phyloP scores from a whole-genome alignment of 1,284 basidiomycete species.

The Heterobasidion parviporum region DNA sequence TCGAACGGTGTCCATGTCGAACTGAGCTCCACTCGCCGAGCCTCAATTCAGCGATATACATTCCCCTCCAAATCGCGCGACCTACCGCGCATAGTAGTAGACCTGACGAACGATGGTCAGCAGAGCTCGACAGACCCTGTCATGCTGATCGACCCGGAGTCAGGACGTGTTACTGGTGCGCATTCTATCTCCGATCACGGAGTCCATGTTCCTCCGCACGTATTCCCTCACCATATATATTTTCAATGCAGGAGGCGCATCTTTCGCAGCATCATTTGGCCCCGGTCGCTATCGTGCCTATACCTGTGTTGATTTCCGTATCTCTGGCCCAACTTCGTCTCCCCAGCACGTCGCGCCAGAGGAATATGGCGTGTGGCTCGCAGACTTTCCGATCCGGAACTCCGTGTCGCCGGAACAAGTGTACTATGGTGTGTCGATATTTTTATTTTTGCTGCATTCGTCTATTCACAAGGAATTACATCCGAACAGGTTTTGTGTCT shows the following conservation, averaged over 20 bases:
- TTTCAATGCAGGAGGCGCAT: slow-evolving; percentile 20
- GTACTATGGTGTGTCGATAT: slow-evolving; percentile 30
- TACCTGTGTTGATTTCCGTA: slow-evolving; percentile 53
- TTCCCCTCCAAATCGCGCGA: slow-evolving; percentile 18
- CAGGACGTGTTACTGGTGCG: slow-evolving; percentile 29
- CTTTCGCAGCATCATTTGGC: slow-evolving; percentile 42
- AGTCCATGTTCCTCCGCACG: too few relatives aligned
- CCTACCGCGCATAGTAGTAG: slow-evolving; percentile 41
- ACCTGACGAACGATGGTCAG: slow-evolving; percentile 52
- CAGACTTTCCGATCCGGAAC: slow-evolving; percentile 38
- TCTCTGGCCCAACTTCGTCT: slow-evolving; percentile 19
- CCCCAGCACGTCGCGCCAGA: slow-evolving; percentile 23
- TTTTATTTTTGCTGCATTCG: background rate
- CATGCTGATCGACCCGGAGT: slow-evolving; percentile 35
- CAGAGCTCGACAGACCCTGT: slow-evolving; percentile 37
- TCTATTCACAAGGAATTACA: background rate
- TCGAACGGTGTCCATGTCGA: slow-evolving; percentile 50
- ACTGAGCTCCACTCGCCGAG: slow-evolving; percentile 45
- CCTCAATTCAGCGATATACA: slow-evolving; percentile 42
- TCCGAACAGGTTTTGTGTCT: slow-evolving; percentile 1
- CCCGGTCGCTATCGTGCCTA: slow-evolving; percentile 51
- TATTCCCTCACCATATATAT: too few relatives aligned
- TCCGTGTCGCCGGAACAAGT: slow-evolving; percentile 37
- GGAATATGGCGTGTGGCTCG: slow-evolving; percentile 50
- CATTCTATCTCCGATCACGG: background rate